A percentile compares a stretch with the other conserved stretches of the same genome.
Evolutionary conservation across 2,329 filamentous ascomycete species (phyloP).

Genomic region (Alternaria sp.): DNA sequence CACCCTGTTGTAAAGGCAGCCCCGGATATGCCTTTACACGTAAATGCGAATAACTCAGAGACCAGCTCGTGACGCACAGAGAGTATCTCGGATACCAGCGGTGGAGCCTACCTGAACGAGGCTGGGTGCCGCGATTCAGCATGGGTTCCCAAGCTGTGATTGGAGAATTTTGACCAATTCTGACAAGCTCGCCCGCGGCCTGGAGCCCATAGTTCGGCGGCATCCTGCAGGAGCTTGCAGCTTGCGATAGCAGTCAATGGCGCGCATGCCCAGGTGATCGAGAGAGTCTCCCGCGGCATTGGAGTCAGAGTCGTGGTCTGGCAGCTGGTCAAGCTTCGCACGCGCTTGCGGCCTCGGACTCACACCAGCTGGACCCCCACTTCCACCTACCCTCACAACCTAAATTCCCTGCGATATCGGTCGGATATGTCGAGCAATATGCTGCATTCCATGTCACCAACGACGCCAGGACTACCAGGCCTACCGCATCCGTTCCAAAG

Average conservation of each 20-base stretch:
- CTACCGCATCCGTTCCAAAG: slow-evolving; percentile 40
- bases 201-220: slow-evolving; percentile 21
- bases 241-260: slow-evolving; percentile 11
- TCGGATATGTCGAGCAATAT: slow-evolving; percentile 22
- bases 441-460: slow-evolving; percentile 41
- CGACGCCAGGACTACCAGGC: slow-evolving; percentile 40
- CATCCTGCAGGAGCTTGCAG: slow-evolving; percentile 29
- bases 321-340: slow-evolving; percentile 12
- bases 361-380: slow-evolving; percentile 18
- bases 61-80: not conserved
- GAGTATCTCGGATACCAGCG: slow-evolving; percentile 1
- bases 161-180: slow-evolving; percentile 10
- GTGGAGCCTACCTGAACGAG: slow-evolving; percentile 13
- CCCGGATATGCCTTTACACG: not conserved
- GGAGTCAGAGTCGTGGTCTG: slow-evolving; percentile 15
- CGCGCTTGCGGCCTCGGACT: slow-evolving; percentile 20
- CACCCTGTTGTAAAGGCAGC: not conserved
- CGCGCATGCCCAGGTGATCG: slow-evolving; percentile 12
- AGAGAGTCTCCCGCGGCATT: slow-evolving; percentile 4
- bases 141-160: slow-evolving; percentile 15
- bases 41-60: not conserved
- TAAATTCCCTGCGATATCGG: slow-evolving; percentile 30
- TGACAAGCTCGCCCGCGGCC: slow-evolving; percentile 13
- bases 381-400: slow-evolving; percentile 19
- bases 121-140: slow-evolving; percentile 10